Evolutionary conservation across 129 eudicot species (phyloP).

Genomic region (Escallonia herrerae): DNA sequence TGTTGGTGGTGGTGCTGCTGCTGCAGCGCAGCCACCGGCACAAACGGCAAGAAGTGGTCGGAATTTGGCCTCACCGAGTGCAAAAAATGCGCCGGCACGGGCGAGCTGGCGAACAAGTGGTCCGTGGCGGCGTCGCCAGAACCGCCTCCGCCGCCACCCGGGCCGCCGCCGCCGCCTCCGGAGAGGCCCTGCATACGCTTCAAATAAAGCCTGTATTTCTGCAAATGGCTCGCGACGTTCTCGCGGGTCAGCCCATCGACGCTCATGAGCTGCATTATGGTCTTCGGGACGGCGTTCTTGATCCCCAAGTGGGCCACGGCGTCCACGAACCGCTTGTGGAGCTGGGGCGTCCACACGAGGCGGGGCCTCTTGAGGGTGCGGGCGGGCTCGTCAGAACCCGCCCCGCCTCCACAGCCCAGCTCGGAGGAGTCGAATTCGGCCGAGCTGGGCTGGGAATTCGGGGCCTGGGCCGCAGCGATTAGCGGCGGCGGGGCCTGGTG

Average conservation of each 20-base stretch:
- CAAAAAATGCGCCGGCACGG: constrained; percentile 88
- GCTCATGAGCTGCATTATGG: constrained; percentile 96
- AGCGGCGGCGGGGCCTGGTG: constrained; percentile 17
- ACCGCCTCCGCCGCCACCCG: constrained; percentile 14
- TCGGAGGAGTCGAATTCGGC: constrained; percentile 74
- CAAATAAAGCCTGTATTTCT: constrained; percentile 76
- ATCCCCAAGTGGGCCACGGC: constrained; percentile 95
- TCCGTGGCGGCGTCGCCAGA: constrained; percentile 67
- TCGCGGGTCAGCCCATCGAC: constrained; percentile 92
- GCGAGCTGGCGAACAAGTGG: constrained; percentile 79
- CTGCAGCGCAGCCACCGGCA: constrained; percentile 40
- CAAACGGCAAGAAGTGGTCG: constrained; percentile 56
- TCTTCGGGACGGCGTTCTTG: constrained; percentile 93
- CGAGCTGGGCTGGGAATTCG: constrained; percentile 41
- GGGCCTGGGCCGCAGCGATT: constrained; percentile 24
- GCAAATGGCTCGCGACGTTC: constrained; percentile 90
- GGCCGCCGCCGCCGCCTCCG: constrained; percentile 35
- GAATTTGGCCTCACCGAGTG: constrained; percentile 41
- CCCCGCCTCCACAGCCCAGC: constrained; percentile 46
- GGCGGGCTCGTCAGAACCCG: constrained; percentile 63
- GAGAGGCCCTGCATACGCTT: constrained; percentile 87
- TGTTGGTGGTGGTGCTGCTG: constrained; percentile 62
- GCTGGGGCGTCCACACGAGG: constrained; percentile 97
- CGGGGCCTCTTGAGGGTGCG: constrained; percentile 88
- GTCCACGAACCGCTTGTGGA: constrained; percentile 85